Evolutionary conservation across 139 green algal species (phyloP).

Genomic region (Nannochloris sp.): DNA sequence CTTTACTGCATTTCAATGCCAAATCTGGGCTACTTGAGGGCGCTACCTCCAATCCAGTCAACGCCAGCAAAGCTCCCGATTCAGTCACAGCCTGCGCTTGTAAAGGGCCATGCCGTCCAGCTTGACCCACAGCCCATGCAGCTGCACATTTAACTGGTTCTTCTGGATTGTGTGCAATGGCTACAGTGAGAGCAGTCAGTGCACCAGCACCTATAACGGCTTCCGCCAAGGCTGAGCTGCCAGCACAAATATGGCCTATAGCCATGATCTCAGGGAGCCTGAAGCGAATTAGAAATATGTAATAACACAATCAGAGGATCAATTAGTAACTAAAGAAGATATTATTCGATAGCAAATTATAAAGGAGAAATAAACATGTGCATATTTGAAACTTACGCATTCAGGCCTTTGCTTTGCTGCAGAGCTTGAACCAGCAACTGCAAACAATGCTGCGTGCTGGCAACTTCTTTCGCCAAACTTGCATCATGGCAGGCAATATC

Average conservation of each 20-base stretch:
- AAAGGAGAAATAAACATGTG: neutral
- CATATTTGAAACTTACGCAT: neutral
- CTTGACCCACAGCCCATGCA: slow-evolving; percentile 14
- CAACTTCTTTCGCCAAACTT: neutral
- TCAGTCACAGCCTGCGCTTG: neutral
- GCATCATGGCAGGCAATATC: slow-evolving; percentile 3
- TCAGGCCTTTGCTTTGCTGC: neutral
- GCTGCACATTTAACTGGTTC: neutral
- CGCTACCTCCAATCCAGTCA: neutral
- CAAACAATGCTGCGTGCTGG: neutral
- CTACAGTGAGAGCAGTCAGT: neutral
- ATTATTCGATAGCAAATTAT: neutral
- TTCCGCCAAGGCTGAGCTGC: neutral
- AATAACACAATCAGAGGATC: too few relatives aligned
- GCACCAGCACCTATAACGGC: neutral
- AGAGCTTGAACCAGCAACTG: neutral
- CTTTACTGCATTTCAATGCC: slow-evolving; percentile 11
- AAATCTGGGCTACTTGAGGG: neutral
- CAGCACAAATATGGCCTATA: neutral
- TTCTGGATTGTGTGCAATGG: neutral
- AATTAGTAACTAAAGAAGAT: too few relatives aligned
- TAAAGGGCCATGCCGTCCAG: neutral
- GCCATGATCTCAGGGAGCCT: neutral
- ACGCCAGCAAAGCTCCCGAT: neutral
- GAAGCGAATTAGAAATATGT: neutral